Percentiles rank a stretch among this genome's conserved stretches.
These are phyloP conservation scores for Pythium biforme DNA, from an alignment of 352 stramenopile genomes.

Conservation along the genomic window DNA sequence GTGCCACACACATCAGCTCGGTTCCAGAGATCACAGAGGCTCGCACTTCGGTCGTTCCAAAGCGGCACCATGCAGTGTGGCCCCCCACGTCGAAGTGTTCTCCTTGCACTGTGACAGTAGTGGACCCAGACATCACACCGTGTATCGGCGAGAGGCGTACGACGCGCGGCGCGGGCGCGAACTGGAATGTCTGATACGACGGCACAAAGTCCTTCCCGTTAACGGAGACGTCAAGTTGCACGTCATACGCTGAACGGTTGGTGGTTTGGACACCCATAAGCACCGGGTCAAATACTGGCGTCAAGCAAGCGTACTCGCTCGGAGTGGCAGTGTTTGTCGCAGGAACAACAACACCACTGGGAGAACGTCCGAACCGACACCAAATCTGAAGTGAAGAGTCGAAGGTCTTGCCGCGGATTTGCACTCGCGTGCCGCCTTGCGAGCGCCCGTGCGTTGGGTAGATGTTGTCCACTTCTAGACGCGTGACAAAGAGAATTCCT, in stretches of 20 bases:
- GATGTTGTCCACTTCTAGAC: conserved; percentile 43
- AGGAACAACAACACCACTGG: conserved; percentile 20
- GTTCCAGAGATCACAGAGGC: conserved; percentile 39
- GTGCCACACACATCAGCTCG: conserved; percentile 45
- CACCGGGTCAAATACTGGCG: conserved; percentile 28
- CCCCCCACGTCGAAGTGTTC: conserved; percentile 31
- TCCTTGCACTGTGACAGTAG: conserved; percentile 50
- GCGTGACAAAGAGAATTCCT: conserved; percentile 22
- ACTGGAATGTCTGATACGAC: conserved; percentile 50
- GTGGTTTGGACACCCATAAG: conserved; percentile 8
- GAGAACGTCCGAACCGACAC: conserved; percentile 62
- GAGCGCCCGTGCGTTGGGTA: conserved; percentile 44
- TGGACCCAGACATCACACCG: conserved; percentile 53
- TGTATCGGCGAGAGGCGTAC: conserved; percentile 40
- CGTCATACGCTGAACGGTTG: not conserved
- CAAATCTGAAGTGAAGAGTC: conserved; percentile 31
- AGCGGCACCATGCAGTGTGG: conserved; percentile 44
- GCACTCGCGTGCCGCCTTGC: conserved; percentile 54
- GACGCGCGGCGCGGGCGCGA: conserved; percentile 41
- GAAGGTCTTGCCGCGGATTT: conserved; percentile 59
- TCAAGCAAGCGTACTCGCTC: conserved; percentile 41
- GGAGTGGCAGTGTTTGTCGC: conserved; percentile 28
- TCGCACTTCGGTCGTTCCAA: conserved; percentile 38
- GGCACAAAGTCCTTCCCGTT: conserved; percentile 74
- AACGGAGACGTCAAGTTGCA: conserved; percentile 40